These are phyloP conservation scores for Glarea lozoyensis DNA, from an alignment of 495 filamentous ascomycete species.

Conservation along the genomic window DNA sequence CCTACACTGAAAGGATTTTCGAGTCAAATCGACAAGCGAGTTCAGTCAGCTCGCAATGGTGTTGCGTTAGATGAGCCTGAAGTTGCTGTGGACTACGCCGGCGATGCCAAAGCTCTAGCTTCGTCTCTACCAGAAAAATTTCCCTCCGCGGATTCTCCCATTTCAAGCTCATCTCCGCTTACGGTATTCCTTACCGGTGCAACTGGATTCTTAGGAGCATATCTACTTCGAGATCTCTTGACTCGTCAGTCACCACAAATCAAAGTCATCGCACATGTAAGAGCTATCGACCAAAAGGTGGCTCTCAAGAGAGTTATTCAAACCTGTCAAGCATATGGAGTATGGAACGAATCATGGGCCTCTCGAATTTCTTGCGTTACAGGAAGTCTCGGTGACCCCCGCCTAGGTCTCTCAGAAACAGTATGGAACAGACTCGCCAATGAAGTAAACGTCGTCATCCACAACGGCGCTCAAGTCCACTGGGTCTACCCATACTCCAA, in stretches of 20 bases:
- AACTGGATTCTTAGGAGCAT: slow-evolving; percentile 85
- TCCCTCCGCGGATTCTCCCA: slow-evolving; percentile 25
- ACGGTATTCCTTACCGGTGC: slow-evolving; percentile 79
- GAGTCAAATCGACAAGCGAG: slow-evolving; percentile 59
- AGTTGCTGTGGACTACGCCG: slow-evolving; percentile 50
- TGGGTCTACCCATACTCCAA: slow-evolving; percentile 79
- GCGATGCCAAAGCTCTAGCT: slow-evolving; percentile 52
- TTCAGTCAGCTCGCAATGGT: slow-evolving; percentile 23
- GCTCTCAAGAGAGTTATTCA: slow-evolving; percentile 42
- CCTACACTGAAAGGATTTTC: slow-evolving; percentile 68
- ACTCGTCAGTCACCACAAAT: slow-evolving; percentile 41
- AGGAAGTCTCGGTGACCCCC: slow-evolving; percentile 64
- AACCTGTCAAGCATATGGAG: slow-evolving; percentile 61
- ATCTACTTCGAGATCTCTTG: slow-evolving; percentile 68
- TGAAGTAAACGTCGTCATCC: slow-evolving; percentile 70
- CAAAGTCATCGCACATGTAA: slow-evolving; percentile 72
- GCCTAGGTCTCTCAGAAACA: slow-evolving; percentile 56
- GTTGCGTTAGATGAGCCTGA: slow-evolving; percentile 28
- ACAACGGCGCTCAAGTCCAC: slow-evolving; percentile 84
- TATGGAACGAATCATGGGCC: slow-evolving; percentile 70
- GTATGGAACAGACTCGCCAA: slow-evolving; percentile 55
- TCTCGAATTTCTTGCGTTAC: slow-evolving; percentile 52
- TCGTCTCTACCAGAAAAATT: slow-evolving; percentile 37
- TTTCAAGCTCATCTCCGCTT: slow-evolving; percentile 24
- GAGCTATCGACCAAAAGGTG: slow-evolving; percentile 44